Base-by-base conservation (phyloP, 805 yeast genomes). In the Zygosaccharomyces kombuchaensis region DNA sequence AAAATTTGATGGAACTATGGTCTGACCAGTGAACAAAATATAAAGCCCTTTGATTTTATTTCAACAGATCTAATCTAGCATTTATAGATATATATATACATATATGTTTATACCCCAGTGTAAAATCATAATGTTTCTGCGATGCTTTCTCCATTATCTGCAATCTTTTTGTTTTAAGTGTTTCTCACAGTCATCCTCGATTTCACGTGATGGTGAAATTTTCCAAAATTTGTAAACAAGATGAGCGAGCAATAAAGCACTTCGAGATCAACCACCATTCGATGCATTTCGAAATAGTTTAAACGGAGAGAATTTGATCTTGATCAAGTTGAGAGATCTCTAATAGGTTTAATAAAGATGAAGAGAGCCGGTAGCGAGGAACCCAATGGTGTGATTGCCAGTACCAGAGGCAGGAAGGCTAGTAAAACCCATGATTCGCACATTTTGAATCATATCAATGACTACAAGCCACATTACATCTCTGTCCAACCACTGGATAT, bases 401-500 rank as follows among this genome's bases (percentile, higher is more conserved):
- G 44, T 17, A 36, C 40, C 8, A 49, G 42, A 34, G 48, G 48
- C 12, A 54, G 50, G 35, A 50, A 49, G 36, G 47, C 49, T 10
- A 56, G 60, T 16, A 58, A 53, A 47, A 36, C 55, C n/a, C 53
- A 50, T 31, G 49, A 55, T 14, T 30, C 56, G 29, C 58, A 48
- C 38, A 45, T 57, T 10, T 57, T 65, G 36, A 65, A 65, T 37
- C 45, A 63, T 49, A 53, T 65, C 52, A 60, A 65, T 55, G 65
- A 71, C 63, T 47, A 66, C 51, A 59, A 60, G 51, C 56, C 58
- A 54, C 21, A 66, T 55, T 53, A 70, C 42, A 39, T 56, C 8
- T 57, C 65, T 21, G 59, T 58, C 12, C 49, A 70, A 21, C 74
- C 77, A 16, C 68, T 91, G 44, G 93, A 89, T 59, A 73, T 93